Base-by-base conservation (phyloP, 2,329 filamentous ascomycete genomes). In the Fusarium duplospermum region DNA sequence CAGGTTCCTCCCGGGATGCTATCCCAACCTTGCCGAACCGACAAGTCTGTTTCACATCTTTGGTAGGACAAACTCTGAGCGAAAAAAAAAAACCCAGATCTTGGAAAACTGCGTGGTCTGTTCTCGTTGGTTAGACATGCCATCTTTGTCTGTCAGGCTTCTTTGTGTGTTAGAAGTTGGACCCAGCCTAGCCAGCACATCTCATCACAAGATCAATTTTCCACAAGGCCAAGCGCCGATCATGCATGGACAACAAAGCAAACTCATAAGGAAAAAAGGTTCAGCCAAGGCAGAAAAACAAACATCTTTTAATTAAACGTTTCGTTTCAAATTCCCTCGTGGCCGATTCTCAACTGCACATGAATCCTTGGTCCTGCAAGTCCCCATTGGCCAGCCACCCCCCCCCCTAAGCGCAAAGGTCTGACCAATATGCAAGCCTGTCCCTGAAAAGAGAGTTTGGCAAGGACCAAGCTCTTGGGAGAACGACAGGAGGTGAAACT, bases 211-310 rank as follows among this genome's bases (percentile, higher is more conserved):
- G 47, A 31, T 20, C 27, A 52, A 22, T 7, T 50, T 47, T 27
- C 45, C 9, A 45, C 40, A 29, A 52, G 47, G 24, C 24, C 47
- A 52, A 52, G 47, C 47, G 47, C 47, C 18, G 18, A n/a, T 35
- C 52, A 58, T 66, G 71, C 65, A 74, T 16, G 58, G 61, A 52
- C 71, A 73, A 57, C 71, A 16, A 67, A 73, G 70, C 67, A 66
- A 29, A 29, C 7, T 6, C 22, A 16, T 14, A 22, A 57, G 42
- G 13, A n/a, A 31, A 27, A 31, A 29, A 52, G 47, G 27, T 31
- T 54, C 31, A 33, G 57, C 33, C 2, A 20, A 45, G 31, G 36
- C 42, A 59, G 16, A 60, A 56, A 66, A 66, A 40, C 22, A 69
- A 27, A 36, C 33, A 27, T 24, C 16, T 27, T 58, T 74, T 68